Percentiles rank a stretch among this genome's conserved stretches.
Conservation (phyloP, 2,329 filamentous ascomycete species). For the Zymoseptoria tritici region DNA sequence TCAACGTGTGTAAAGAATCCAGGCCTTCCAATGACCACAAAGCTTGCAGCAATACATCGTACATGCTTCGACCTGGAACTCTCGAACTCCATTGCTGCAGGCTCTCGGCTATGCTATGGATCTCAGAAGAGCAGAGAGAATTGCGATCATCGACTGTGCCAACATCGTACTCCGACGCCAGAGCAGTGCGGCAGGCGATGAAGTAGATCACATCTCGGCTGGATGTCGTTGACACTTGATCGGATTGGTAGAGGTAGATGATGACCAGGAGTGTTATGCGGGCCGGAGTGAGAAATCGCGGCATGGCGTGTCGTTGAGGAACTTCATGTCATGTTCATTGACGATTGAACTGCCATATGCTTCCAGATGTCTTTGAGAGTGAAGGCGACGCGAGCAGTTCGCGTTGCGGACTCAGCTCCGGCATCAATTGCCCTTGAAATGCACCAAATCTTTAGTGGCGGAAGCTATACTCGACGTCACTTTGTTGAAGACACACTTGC, state of each 20-base stretch:
- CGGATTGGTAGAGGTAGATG: conserved; percentile 61
- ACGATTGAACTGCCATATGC: background rate
- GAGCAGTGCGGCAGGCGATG: conserved; percentile 58
- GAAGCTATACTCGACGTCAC: background rate
- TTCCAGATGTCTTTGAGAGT: background rate
- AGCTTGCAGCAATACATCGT: conserved; percentile 73
- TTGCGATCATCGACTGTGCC: conserved; percentile 11
- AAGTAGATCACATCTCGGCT: conserved; percentile 70
- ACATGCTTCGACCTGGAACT: conserved; percentile 71
- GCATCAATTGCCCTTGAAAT: background rate
- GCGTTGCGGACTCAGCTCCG: background rate
- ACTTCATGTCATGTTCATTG: conserved; percentile 1
- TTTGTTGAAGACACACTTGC: background rate
- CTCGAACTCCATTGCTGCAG: conserved; percentile 25
- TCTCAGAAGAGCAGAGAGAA: conserved; percentile 9
- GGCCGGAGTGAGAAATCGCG: conserved; percentile 78
- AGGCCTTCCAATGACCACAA: conserved; percentile 80
- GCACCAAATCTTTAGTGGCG: background rate
- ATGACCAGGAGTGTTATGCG: conserved; percentile 78
- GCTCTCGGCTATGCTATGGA: conserved; percentile 12
- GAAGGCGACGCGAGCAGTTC: background rate
- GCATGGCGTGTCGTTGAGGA: conserved; percentile 44
- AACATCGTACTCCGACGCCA: conserved; percentile 10
- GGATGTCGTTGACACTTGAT: conserved; percentile 16
- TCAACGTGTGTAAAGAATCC: conserved; percentile 64